Conservation (phyloP, 2,329 filamentous ascomycete genomes). For the Paracoccidioides lutzii region DNA sequence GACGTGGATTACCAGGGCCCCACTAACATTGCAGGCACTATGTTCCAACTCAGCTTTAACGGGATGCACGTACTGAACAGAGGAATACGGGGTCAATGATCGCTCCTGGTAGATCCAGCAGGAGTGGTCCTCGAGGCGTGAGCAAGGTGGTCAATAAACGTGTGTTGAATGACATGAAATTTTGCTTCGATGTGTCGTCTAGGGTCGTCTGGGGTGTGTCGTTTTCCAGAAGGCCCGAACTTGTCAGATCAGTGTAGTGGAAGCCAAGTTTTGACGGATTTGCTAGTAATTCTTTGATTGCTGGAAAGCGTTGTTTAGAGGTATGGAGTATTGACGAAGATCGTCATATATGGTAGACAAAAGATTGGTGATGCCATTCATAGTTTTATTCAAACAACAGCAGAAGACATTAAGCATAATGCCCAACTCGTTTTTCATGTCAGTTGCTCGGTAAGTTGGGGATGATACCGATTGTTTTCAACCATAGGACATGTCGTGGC, state of each 20-base stretch:
- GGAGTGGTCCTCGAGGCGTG: not conserved
- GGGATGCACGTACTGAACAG: not conserved
- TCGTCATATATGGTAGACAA: not conserved
- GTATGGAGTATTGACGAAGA: not conserved
- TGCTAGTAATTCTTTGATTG: not conserved
- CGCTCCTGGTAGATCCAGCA: too few relatives aligned
- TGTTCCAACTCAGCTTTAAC: not conserved
- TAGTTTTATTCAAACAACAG: not conserved
- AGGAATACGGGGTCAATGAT: too few relatives aligned
- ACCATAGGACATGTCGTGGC: not conserved
- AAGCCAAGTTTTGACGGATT: not conserved
- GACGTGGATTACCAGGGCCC: not conserved
- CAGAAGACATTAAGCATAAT: not conserved
- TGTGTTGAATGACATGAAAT: not conserved
- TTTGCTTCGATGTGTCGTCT: not conserved
- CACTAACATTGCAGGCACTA: conserved; percentile 1
- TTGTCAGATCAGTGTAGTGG: not conserved
- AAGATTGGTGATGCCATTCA: not conserved
- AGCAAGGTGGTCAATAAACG: not conserved
- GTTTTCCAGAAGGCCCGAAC: not conserved
- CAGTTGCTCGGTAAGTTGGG: not conserved
- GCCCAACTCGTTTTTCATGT: not conserved
- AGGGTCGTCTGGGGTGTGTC: too few relatives aligned
- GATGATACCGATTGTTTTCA: not conserved
- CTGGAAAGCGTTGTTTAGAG: not conserved